Percentiles rank a stretch among this genome's conserved stretches.
These are phyloP conservation scores for Neurospora pannonica DNA, from an alignment of 495 filamentous ascomycete genomes.

Conservation along the genomic window DNA sequence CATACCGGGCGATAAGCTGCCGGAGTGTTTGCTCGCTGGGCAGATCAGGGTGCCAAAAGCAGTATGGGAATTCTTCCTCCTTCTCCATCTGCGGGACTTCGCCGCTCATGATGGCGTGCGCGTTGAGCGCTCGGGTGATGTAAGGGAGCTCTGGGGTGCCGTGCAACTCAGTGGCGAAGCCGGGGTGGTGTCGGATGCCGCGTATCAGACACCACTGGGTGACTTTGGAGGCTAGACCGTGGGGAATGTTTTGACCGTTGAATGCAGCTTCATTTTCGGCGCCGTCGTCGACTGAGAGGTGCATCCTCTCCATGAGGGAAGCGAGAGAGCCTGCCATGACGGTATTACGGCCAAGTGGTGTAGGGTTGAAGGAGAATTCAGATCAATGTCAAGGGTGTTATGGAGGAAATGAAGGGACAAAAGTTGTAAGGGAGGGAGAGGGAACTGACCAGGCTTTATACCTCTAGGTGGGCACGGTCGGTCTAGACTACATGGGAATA, in stretches of 20 bases:
- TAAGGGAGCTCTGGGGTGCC: slow-evolving; percentile 6
- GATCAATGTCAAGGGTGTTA: neutral
- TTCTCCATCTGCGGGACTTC: slow-evolving; percentile 22
- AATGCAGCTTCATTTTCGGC: neutral
- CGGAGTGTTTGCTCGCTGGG: slow-evolving; percentile 28
- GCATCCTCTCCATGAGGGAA: neutral
- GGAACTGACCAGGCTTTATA: too few relatives aligned
- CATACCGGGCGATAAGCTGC: slow-evolving; percentile 7
- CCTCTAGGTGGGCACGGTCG: too few relatives aligned
- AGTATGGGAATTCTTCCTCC: slow-evolving; percentile 28
- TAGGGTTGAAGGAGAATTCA: neutral
- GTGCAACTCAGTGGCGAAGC: slow-evolving; percentile 14
- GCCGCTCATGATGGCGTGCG: slow-evolving; percentile 32
- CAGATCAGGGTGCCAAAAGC: slow-evolving; percentile 33
- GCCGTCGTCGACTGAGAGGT: neutral
- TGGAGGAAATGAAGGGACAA: too few relatives aligned
- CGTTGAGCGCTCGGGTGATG: slow-evolving; percentile 24
- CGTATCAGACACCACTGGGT: slow-evolving; percentile 12
- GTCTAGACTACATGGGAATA: too few relatives aligned
- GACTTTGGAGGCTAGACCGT: neutral
- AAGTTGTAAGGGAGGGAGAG: too few relatives aligned
- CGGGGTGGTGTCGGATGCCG: slow-evolving; percentile 18
- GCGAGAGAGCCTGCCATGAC: neutral
- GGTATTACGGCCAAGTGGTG: neutral
- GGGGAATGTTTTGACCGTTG: neutral